These are phyloP conservation scores for Sporothrix globosa DNA, from an alignment of 2,329 filamentous ascomycete genomes.

Conservation along the genomic window DNA sequence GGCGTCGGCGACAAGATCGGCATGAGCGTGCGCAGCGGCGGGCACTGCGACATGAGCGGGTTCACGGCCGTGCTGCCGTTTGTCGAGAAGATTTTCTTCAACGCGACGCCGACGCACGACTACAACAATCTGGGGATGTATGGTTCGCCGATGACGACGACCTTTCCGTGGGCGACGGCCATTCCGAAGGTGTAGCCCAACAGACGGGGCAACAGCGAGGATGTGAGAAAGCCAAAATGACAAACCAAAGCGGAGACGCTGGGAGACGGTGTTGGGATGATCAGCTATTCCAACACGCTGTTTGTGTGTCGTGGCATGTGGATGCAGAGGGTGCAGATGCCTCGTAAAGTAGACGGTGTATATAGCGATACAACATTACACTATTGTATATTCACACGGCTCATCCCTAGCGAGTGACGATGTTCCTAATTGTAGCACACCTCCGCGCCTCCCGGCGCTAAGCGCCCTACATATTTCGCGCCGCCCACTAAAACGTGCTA, in stretches of 20 bases:
- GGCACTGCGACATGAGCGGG: constrained; percentile 54
- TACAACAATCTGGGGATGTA: constrained; percentile 51
- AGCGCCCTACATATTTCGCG: background rate
- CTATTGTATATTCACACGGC: too few relatives aligned
- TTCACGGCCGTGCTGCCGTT: constrained; percentile 54
- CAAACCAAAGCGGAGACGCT: too few relatives aligned
- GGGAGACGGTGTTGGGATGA: too few relatives aligned
- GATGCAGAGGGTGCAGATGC: too few relatives aligned
- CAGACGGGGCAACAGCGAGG: background rate
- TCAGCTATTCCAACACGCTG: too few relatives aligned
- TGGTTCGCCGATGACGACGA: constrained; percentile 49
- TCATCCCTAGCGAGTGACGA: too few relatives aligned
- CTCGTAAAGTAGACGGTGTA: too few relatives aligned
- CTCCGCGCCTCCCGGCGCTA: too few relatives aligned
- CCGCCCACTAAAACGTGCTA: constrained; percentile 3
- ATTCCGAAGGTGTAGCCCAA: constrained; percentile 15
- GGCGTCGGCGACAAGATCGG: constrained; percentile 55
- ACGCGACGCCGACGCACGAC: constrained; percentile 51
- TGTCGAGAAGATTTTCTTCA: constrained; percentile 53
- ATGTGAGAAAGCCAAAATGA: too few relatives aligned
- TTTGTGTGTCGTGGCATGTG: too few relatives aligned
- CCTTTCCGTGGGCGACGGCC: constrained; percentile 52
- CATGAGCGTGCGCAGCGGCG: constrained; percentile 52
- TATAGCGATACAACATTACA: too few relatives aligned
- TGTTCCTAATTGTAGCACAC: too few relatives aligned